Base-by-base conservation (phyloP, 169 alveolate species). In the Cryptosporidium sp. region DNA sequence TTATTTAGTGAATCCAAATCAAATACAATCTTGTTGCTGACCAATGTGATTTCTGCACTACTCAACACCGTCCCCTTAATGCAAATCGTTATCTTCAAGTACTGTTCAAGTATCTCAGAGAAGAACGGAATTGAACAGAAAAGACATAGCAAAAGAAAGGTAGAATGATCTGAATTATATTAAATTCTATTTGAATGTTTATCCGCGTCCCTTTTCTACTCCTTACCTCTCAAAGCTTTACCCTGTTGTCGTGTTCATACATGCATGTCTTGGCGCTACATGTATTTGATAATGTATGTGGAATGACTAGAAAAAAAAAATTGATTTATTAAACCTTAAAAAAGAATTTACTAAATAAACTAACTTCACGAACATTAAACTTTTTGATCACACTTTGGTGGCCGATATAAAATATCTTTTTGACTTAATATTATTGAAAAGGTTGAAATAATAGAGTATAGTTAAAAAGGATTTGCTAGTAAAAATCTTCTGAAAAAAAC, bases 1-100 rank as follows among this genome's bases (percentile, higher is more conserved):
- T 33, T 80, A 3, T 62, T 80, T 33, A 80, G 89, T 58, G 68
- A 80, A 33, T 80, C 89, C n/a, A 80, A 80, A 48, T 59, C 80
- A 8, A 80, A 80, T 23, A 58, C 31, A 16, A 80, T 80, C 16
- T 65, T 80, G 10, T 51, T 80, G 31, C 68, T 80, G 3, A 80
- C 89, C 31, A 80, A 59, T 41, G 75, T 80, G 2, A 80, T 65
- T 35, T 80, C 89, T 14, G 89, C 89, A 16, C 59, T 80, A 1
- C 89, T 80, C 8, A 80, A 80, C 33, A 80, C 89, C 10, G 65
- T 80, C 3, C 89, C 75, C 5, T 50, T 80, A 29, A 62, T 62
- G 80, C 89, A 80, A 62, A 80, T 80, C 23, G 26, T 80, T 14
- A 62, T 62, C n/a, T 80, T 62, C 39, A 59, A 80, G 41, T 80